phyloP scores from a whole-genome alignment of 768 basidiomycete genomes.

The Boletus rex-veris region DNA sequence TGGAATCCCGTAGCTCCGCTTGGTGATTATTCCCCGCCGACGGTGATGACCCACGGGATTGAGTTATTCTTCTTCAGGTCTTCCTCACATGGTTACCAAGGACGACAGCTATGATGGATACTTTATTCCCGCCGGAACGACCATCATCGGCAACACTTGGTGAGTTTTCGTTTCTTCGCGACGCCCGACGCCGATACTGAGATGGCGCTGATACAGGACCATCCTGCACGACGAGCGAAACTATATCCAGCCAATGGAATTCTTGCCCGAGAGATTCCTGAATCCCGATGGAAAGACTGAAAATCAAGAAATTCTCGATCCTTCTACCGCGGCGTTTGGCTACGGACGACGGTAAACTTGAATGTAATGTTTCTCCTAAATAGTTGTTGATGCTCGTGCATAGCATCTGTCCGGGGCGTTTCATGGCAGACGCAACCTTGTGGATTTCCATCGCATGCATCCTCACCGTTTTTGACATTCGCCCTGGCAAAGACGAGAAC shows the following conservation, averaged over 20 bases:
- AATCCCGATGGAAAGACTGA: slow-evolving; percentile 34
- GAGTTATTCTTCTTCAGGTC: slow-evolving; percentile 17
- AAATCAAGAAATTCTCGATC: slow-evolving; percentile 29
- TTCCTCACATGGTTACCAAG: slow-evolving; percentile 33
- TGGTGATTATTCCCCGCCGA: slow-evolving; percentile 22
- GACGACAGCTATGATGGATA: slow-evolving; percentile 32
- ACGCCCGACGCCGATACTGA: slow-evolving; percentile 4
- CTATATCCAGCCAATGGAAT: slow-evolving; percentile 34
- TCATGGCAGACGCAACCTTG: slow-evolving; percentile 42
- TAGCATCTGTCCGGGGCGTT: slow-evolving; percentile 42
- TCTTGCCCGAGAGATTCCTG: slow-evolving; percentile 40
- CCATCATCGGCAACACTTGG: slow-evolving; percentile 62
- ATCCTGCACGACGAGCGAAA: slow-evolving; percentile 37
- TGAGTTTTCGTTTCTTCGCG: slow-evolving; percentile 11
- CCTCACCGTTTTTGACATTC: slow-evolving; percentile 27
- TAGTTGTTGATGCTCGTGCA: neutral
- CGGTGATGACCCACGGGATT: slow-evolving; percentile 10
- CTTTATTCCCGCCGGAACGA: slow-evolving; percentile 38
- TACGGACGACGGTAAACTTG: slow-evolving; percentile 33
- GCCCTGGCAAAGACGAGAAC: slow-evolving; percentile 17
- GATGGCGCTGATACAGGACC: slow-evolving; percentile 24
- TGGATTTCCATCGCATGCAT: slow-evolving; percentile 34
- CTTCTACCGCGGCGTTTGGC: slow-evolving; percentile 31
- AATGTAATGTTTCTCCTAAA: neutral
- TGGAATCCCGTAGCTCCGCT: slow-evolving; percentile 35